Conservation (phyloP, 768 basidiomycete species). For the Phaeotremella fagi region DNA sequence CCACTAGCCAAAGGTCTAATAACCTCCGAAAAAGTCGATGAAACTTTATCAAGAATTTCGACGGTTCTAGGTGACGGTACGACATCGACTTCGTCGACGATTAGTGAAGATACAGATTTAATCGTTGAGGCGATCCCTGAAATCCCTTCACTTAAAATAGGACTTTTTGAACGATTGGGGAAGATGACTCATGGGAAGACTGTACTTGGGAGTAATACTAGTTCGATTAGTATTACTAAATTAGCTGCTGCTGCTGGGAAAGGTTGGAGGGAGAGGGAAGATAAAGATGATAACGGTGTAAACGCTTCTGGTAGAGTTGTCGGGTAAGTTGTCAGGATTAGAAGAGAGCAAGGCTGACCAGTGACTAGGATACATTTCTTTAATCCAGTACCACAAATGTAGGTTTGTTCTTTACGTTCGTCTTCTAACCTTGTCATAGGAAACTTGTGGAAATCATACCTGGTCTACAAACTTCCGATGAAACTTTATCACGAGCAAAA, state of each 20-base stretch:
- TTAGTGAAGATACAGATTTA: slow-evolving; percentile 75
- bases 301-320: slow-evolving; percentile 70
- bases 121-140: slow-evolving; percentile 93
- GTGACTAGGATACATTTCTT: slow-evolving; percentile 79
- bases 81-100: slow-evolving; percentile 48
- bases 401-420: slow-evolving; percentile 39
- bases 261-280: slow-evolving; percentile 60
- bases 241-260: slow-evolving; percentile 77
- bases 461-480: slow-evolving; percentile 78
- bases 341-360: neutral
- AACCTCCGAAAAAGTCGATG: slow-evolving; percentile 63
- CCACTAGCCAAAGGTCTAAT: slow-evolving; percentile 81
- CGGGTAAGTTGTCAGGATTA: slow-evolving; percentile 42
- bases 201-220: slow-evolving; percentile 88
- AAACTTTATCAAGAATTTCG: slow-evolving; percentile 62
- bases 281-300: slow-evolving; percentile 70
- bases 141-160: slow-evolving; percentile 68
- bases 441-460: slow-evolving; percentile 94
- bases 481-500: slow-evolving; percentile 69
- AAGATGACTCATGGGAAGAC: slow-evolving; percentile 64
- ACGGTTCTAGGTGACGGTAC: slow-evolving; percentile 5
- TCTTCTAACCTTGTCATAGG: slow-evolving; percentile 48
- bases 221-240: slow-evolving; percentile 90
- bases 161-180: slow-evolving; percentile 68
- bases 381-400: slow-evolving; percentile 96